Percentiles rank a stretch among this genome's conserved stretches.
phyloP scores from a whole-genome alignment of 257 asterid species.

The Fraxinus quadrangulata region DNA sequence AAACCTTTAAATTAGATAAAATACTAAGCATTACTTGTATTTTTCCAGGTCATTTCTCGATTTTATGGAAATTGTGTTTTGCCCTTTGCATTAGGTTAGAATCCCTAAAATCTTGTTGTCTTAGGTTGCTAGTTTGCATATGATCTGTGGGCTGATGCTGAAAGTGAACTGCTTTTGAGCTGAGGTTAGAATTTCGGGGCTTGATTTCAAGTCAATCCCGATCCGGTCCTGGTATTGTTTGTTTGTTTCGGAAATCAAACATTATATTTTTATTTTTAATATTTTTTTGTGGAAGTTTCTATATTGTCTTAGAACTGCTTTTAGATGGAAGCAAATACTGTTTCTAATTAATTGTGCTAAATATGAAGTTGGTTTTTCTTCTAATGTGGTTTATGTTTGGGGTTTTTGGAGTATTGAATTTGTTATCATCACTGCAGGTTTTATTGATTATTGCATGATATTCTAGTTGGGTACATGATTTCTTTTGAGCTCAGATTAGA shows the following conservation, averaged over 20 bases:
- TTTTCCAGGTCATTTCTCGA: constrained; percentile 15
- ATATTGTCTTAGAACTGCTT: not conserved
- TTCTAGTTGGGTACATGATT: not conserved
- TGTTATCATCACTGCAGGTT: constrained; percentile 20
- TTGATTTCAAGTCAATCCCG: constrained; percentile 30
- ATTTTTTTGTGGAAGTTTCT: not conserved
- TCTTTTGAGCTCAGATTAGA: constrained; percentile 35
- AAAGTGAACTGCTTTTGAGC: constrained; percentile 27
- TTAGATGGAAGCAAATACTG: constrained; percentile 9
- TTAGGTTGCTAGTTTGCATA: constrained; percentile 26
- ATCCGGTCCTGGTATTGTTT: constrained; percentile 29
- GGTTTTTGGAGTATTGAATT: constrained; percentile 13
- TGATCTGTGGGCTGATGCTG: constrained; percentile 26
- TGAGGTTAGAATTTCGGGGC: constrained; percentile 32
- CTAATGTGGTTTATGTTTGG: constrained; percentile 2
- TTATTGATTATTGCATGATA: not conserved
- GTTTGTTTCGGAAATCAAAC: constrained; percentile 23
- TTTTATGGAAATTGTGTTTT: constrained; percentile 19
- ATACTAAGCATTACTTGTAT: constrained; percentile 16
- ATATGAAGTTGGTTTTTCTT: constrained; percentile 22
- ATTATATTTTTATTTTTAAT: not conserved
- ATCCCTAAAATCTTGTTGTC: constrained; percentile 32
- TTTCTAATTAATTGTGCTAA: constrained; percentile 14
- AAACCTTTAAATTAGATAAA: no score
- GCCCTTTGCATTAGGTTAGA: constrained; percentile 11